Conservation (phyloP, 2,329 filamentous ascomycete species). For the Berkeleyomyces basicola region DNA sequence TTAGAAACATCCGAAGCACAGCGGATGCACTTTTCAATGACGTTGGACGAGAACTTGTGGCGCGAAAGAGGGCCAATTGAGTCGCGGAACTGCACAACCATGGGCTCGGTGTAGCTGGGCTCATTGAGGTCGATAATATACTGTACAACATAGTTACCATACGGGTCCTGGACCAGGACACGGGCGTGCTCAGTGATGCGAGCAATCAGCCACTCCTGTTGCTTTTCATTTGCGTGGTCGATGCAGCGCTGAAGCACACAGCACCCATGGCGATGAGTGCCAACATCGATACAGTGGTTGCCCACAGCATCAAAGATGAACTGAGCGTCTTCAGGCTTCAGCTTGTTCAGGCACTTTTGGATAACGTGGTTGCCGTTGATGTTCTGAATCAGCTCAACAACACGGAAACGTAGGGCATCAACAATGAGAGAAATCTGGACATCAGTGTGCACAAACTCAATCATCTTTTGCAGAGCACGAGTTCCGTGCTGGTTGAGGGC, state of each 20-base stretch:
- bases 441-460: slow-evolving; percentile 78
- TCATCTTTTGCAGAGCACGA: slow-evolving; percentile 96
- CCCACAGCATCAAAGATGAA: slow-evolving; percentile 97
- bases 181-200: slow-evolving; percentile 83
- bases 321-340: slow-evolving; percentile 66
- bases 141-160: slow-evolving; percentile 97
- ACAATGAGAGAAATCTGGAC: slow-evolving; percentile 82
- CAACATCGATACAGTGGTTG: slow-evolving; percentile 70
- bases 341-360: slow-evolving; percentile 95
- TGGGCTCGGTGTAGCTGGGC: slow-evolving; percentile 68
- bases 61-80: slow-evolving; percentile 59
- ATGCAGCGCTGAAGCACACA: slow-evolving; percentile 97
- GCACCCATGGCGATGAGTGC: slow-evolving; percentile 93
- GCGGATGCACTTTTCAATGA: slow-evolving; percentile 90
- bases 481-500: slow-evolving; percentile 96
- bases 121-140: slow-evolving; percentile 96
- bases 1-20: slow-evolving; percentile 61
- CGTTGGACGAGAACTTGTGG: slow-evolving; percentile 98
- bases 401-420: slow-evolving; percentile 60
- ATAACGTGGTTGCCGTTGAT: slow-evolving; percentile 98
- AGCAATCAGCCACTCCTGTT: slow-evolving; percentile 73
- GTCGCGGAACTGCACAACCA: slow-evolving; percentile 66
- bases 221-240: slow-evolving; percentile 79
- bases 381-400: slow-evolving; percentile 91
- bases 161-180: slow-evolving; percentile 83